Conservation (phyloP, 2,329 filamentous ascomycete genomes). For the Emmonsiellopsis sp. region DNA sequence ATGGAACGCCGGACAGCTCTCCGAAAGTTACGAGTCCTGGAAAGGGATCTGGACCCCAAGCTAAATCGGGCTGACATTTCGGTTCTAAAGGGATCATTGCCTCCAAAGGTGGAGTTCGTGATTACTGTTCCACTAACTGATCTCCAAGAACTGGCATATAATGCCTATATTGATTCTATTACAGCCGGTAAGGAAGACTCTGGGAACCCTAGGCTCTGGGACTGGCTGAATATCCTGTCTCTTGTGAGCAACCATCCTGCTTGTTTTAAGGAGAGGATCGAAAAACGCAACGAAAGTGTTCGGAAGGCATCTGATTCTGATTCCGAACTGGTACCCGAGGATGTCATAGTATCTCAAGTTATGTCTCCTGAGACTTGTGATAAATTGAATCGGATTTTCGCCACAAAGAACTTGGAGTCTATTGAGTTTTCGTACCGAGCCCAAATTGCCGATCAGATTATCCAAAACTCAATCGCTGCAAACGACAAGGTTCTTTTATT, state of each 20-base stretch:
- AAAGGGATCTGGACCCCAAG: constrained; percentile 64
- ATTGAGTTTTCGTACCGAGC: constrained; percentile 59
- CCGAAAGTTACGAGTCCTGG: constrained; percentile 61
- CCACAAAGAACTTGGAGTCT: constrained; percentile 28
- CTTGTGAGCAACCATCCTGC: constrained; percentile 52
- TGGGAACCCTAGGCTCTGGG: constrained; percentile 40
- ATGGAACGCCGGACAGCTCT: constrained; percentile 51
- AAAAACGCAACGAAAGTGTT: constrained; percentile 19
- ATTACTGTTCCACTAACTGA: constrained; percentile 62
- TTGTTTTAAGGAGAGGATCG: constrained; percentile 44
- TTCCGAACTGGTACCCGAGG: constrained; percentile 9
- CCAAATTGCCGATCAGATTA: constrained; percentile 56
- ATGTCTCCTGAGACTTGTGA: constrained; percentile 9
- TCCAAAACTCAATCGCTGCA: constrained; percentile 52
- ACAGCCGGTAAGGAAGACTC: constrained; percentile 21
- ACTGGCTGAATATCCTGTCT: constrained; percentile 45
- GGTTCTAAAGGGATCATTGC: constrained; percentile 57
- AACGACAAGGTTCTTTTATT: constrained; percentile 76
- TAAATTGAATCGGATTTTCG: constrained; percentile 20
- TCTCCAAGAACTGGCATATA: constrained; percentile 58
- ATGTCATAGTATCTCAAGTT: constrained; percentile 7
- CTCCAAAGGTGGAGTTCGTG: constrained; percentile 72
- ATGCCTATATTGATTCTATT: constrained; percentile 40
- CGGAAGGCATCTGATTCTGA: constrained; percentile 6
- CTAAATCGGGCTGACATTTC: constrained; percentile 66